Evolutionary conservation across 1,284 basidiomycete genomes (phyloP), one percentile per base, ranked within the genome.

Genomic region (Ceratorhiza oryzae-sativae): DNA sequence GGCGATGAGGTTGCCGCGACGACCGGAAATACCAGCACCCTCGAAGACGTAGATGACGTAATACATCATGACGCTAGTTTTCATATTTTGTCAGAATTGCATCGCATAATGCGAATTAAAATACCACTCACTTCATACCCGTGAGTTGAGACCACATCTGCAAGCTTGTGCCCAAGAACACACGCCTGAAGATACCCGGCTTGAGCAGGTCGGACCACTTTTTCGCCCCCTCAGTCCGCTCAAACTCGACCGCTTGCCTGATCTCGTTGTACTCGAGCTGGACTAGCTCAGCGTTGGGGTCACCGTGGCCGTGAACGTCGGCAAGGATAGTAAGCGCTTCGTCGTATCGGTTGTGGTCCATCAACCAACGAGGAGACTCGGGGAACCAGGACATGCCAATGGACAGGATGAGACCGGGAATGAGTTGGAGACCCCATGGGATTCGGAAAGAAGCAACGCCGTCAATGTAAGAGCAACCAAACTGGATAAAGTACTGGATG

Each of bases 181-280:
- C 87, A 75, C 88, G 86, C 56, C 87, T 84, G 53, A 86, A 80
- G 56, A 88, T 84, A 36, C 85, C 84, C 4, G 82, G 81, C 73
- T 85, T 86, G 74, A 93, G 73, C n/a, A 92, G 82, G 78, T 93
- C 91, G 20, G 84, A 71, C 77, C 87, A 92, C 0, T 87, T 88
- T 78, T 90, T 91, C 36, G 89, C 89, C 20, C 90, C 90, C 77
- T 91, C 85, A 0, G 82, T 86, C 32, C 85, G 84, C 80, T 95
- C 93, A 76, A 87, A 87, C 70, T 83, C 82, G 80, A 93, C 89
- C 76, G 93, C 90, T 70, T 88, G 84, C 78, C 85, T 88, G 80
- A 95, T 94, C 80, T 94, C 91, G 75, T 88, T 86, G 77, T 84
- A 93, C 79, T 94, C 93, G 74, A 93, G 86, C 49, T 86, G 82